Base-by-base conservation (phyloP, 2,329 filamentous ascomycete genomes). In the Endoconidiophora polonica region DNA sequence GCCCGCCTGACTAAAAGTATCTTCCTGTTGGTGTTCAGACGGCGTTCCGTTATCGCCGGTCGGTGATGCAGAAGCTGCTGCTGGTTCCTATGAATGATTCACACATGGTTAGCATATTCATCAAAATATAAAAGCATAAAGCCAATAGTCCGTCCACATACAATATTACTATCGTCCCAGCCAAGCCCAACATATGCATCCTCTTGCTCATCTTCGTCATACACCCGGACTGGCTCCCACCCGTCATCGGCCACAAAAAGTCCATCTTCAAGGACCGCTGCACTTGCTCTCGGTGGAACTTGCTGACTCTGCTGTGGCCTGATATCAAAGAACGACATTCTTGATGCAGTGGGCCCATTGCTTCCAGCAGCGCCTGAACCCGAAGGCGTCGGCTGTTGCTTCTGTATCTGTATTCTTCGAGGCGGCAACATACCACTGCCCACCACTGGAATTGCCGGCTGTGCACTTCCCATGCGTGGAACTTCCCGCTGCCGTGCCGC, bases 241-340 rank as follows among this genome's bases (percentile, higher is more conserved):
- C 70, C 67, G 42, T 86, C 81, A 22, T 86, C 81, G 26, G 85
- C 78, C n/a, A 87, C 72, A 58, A 88, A 87, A 4, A 88, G 67
- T 46, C 79, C 51, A 40, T 53, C 79, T 49, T 86, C 77, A 0
- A 78, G 73, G 52, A 47, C 49, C n/a, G 77, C 71, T 44, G 77
- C 67, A 22, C 75, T 77, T 12, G 76, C 68, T 12, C 73, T 69
- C 14, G 74, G 72, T 2, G 71, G 24, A 7, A 33, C 70, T 29
- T 68, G 65, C 50, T 75, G 73, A 2, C 71, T 73, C 14, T 46
- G 44, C 24, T 53, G 52, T 22, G 72, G 72, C n/a, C 71, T 66
- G 60, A 70, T 54, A 62, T 72, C 58, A 61, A 71, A 63, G 55
- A 56, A 52, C 5, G 56, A 54, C 46, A 52, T 55, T 5, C 55